These are phyloP conservation scores for maize (Zea mays) DNA, from an alignment of 176 grass and related monocot species.

Conservation along the genomic window DNA sequence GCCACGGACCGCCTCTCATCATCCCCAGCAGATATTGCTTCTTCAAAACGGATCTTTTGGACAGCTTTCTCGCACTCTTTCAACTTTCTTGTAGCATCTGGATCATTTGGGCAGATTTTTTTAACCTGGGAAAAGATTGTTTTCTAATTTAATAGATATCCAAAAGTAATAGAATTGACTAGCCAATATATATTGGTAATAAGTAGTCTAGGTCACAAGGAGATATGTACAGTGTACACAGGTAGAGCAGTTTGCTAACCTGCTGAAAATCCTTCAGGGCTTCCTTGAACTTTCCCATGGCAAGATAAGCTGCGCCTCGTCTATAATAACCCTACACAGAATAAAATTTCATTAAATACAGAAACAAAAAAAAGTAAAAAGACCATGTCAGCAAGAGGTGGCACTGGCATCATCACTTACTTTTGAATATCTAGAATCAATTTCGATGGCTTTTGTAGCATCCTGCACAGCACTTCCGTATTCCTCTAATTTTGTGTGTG, in stretches of 20 bases:
- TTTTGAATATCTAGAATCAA: constrained; percentile 86
- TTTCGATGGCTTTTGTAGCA: constrained; percentile 80
- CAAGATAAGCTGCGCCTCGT: constrained; percentile 78
- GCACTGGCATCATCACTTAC: constrained; percentile 33
- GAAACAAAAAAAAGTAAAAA: constrained; percentile 11
- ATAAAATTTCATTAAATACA: constrained; percentile 3
- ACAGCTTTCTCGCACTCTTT: constrained; percentile 95
- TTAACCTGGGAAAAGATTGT: constrained; percentile 60
- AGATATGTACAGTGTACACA: background rate
- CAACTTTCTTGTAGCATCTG: constrained; percentile 82
- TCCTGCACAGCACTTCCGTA: constrained; percentile 88
- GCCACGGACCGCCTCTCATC: constrained; percentile 47
- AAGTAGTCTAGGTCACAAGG: background rate
- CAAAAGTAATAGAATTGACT: constrained; percentile 1
- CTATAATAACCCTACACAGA: constrained; percentile 77
- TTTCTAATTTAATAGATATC: background rate
- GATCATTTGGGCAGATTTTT: constrained; percentile 83
- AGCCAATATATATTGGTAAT: background rate
- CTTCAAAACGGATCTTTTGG: constrained; percentile 87
- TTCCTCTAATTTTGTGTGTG: constrained; percentile 82
- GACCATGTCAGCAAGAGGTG: constrained; percentile 2
- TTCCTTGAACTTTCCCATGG: constrained; percentile 97
- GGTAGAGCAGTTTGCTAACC: constrained; percentile 33
- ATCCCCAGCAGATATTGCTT: constrained; percentile 72
- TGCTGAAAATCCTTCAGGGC: constrained; percentile 96